Percentiles rank a stretch among this genome's conserved stretches.
These are phyloP conservation scores for Fraxinus anomala DNA, from an alignment of 257 asterid species.

Conservation along the genomic window DNA sequence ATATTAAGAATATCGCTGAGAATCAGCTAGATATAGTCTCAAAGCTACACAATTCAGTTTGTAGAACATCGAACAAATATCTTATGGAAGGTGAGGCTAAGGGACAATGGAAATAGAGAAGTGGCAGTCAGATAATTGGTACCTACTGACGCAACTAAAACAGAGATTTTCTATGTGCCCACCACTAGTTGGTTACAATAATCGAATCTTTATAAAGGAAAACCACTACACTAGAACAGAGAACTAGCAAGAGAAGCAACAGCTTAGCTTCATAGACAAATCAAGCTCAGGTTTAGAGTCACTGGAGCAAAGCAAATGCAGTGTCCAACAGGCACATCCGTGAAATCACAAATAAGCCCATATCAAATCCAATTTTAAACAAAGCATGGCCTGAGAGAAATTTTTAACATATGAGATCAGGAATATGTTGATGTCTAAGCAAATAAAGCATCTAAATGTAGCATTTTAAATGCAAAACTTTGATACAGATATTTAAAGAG, in stretches of 20 bases:
- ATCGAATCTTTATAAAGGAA: neutral
- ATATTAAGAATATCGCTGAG: neutral
- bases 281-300: neutral
- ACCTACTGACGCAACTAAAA: too few relatives aligned
- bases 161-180: neutral
- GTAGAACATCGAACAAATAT: neutral
- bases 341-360: neutral
- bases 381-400: neutral
- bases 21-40: neutral
- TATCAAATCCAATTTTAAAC: too few relatives aligned
- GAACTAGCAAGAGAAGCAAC: neutral
- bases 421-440: neutral
- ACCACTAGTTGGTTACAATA: neutral
- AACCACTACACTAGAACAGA: neutral
- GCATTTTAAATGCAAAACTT: neutral
- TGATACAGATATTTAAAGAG: neutral
- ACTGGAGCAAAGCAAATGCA: neutral
- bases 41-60: neutral
- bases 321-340: neutral
- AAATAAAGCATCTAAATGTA: constrained; percentile 1
- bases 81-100: neutral
- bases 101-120: neutral
- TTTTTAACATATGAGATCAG: constrained; percentile 1
- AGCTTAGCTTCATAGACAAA: neutral
- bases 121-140: neutral